Conservation (phyloP, 495 filamentous ascomycete species). For the Hypoxylon rickii region DNA sequence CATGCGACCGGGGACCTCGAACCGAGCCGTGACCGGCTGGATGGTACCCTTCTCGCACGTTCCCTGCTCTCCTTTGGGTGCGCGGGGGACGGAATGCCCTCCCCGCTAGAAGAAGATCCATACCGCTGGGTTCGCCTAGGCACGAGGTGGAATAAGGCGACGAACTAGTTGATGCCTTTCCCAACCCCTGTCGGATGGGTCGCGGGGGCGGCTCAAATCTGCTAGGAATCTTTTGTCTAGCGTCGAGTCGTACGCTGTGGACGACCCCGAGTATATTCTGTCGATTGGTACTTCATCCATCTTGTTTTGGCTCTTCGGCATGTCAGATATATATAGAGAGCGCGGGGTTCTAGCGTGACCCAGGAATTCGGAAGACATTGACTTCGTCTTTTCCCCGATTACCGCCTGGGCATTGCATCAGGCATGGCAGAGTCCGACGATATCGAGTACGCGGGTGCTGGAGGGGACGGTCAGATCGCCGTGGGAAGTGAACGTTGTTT, state of each 20-base stretch:
- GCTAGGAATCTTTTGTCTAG: background rate
- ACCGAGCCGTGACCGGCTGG: slow-evolving; percentile 9
- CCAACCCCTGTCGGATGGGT: slow-evolving; percentile 10
- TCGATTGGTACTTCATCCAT: no score
- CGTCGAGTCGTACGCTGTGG: background rate
- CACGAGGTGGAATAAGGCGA: background rate
- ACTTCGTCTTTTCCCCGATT: background rate
- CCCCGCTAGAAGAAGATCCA: background rate
- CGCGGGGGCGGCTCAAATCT: slow-evolving; percentile 22
- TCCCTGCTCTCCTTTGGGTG: slow-evolving; percentile 6
- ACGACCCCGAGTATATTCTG: no score
- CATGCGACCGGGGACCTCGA: slow-evolving; percentile 5
- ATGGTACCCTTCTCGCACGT: slow-evolving; percentile 9
- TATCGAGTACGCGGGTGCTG: slow-evolving; percentile 19
- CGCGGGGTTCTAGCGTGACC: no score
- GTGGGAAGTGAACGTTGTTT: slow-evolving; percentile 25
- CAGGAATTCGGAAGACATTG: no score
- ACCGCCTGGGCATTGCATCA: background rate
- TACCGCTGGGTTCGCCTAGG: slow-evolving; percentile 14
- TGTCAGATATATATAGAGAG: no score
- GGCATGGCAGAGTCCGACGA: slow-evolving; percentile 18
- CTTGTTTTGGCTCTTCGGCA: no score
- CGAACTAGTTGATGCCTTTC: background rate
- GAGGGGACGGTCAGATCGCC: slow-evolving; percentile 9
- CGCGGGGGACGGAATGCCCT: background rate